Conservation (phyloP, 1,284 basidiomycete genomes). For the Singerocomus inundabilis region DNA sequence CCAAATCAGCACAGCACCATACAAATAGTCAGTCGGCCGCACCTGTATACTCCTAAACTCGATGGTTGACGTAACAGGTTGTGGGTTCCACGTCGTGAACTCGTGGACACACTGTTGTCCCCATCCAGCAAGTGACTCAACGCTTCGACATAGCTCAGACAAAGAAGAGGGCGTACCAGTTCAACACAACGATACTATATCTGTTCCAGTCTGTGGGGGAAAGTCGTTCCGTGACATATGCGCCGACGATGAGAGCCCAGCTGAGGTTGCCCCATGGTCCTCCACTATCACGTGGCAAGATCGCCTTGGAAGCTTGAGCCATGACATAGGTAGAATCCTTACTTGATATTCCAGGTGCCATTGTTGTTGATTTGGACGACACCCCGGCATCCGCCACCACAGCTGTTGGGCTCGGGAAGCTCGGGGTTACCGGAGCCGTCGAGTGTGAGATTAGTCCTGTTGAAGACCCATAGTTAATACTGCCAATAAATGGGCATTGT, state of each 20-base stretch:
- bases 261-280: slow-evolving; percentile 60
- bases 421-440: slow-evolving; percentile 61
- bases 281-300: slow-evolving; percentile 62
- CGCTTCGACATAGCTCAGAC: not conserved
- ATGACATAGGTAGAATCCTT: slow-evolving; percentile 68
- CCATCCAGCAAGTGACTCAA: slow-evolving; percentile 23
- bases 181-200: slow-evolving; percentile 70
- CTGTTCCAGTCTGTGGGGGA: slow-evolving; percentile 57
- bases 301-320: slow-evolving; percentile 72
- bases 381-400: slow-evolving; percentile 60
- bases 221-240: slow-evolving; percentile 59
- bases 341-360: slow-evolving; percentile 62
- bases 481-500: slow-evolving; percentile 37
- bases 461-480: slow-evolving; percentile 45
- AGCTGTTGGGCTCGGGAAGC: slow-evolving; percentile 63
- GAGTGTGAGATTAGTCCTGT: slow-evolving; percentile 61
- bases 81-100: slow-evolving; percentile 53
- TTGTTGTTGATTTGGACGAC: slow-evolving; percentile 64
- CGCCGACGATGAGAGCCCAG: slow-evolving; percentile 62
- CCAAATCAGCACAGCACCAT: slow-evolving; percentile 1
- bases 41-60: slow-evolving; percentile 70
- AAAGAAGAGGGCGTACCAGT: slow-evolving; percentile 40
- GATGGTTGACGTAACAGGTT: slow-evolving; percentile 61
- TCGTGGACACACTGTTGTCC: slow-evolving; percentile 47
- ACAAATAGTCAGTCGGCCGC: too few species aligned